Evolutionary conservation across 805 yeast genomes (phyloP), one percentile per base, ranked within the genome.

Genomic region (Myxozyma udenii): DNA sequence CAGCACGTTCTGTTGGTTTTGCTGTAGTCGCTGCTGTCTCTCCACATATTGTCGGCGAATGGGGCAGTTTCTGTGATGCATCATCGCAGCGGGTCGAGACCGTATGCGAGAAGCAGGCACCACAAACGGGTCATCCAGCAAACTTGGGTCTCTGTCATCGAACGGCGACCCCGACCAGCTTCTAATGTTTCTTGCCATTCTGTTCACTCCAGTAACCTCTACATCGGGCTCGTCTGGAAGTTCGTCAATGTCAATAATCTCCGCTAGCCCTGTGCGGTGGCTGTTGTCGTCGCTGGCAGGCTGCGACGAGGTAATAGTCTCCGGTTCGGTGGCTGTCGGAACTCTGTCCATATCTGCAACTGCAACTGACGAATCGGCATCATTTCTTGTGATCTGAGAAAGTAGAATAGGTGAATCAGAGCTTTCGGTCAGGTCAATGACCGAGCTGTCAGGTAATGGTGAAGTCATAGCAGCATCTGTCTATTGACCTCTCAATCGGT

Each of bases 171-270:
- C 14, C 9, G 33, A 28, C 14, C 9, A 14, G 9, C 14, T 14
- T 28, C 33, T 28, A 9, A 28, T 14, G 14, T 14, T 9, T 14
- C 5, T n/a, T 1, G 36, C 18, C 3, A n/a, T 9, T 21, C 28
- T 3, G 21, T 16, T 40, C 9, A 7, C 21, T 23, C 16, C 23
- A 3, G 32, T 25, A 22, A 23, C 16, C 16, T 40, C 43, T n/a
- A 18, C 39, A n/a, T 18, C 21, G 23, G 41, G 42, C 9, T 12
- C 38, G 25, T 50, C 53, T 9, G 53, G 49, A 4, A 45, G 12
- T n/a, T 46, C 50, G 23, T 50, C 54, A 18, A 50, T 24, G 26
- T 50, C 54, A 21, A 50, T 50, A 22, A 50, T 46, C 38, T 50
- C 54, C 4, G 47, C 28, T n/a, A 24, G 24, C 1, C 30, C 30